phyloP scores from a whole-genome alignment of 768 basidiomycete species.

The Lactifluus echinatus region DNA sequence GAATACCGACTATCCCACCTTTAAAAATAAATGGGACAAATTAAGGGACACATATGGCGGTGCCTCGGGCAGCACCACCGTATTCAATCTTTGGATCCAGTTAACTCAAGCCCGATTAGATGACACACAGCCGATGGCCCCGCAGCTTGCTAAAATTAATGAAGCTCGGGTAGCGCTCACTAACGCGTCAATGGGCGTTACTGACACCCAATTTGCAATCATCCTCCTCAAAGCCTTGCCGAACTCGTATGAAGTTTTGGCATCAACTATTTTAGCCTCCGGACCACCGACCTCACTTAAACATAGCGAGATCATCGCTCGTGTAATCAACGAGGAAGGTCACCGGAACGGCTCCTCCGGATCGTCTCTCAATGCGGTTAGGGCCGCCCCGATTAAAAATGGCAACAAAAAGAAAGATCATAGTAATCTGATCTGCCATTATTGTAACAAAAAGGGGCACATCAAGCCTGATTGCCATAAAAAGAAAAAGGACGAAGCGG shows the following conservation, averaged over 20 bases:
- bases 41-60: no score
- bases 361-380: not conserved
- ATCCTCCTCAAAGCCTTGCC: not conserved
- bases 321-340: not conserved
- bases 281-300: not conserved
- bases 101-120: not conserved
- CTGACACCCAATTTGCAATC: not conserved
- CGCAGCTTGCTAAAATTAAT: not conserved
- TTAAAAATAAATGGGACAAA: no score
- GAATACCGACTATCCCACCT: not conserved
- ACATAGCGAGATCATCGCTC: not conserved
- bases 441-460: not conserved
- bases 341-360: not conserved
- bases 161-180: not conserved
- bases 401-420: no score
- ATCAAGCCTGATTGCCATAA: not conserved
- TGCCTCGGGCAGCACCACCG: not conserved
- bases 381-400: not conserved
- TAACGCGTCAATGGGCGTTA: not conserved
- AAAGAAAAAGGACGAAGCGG: not conserved
- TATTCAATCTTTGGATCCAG: not conserved
- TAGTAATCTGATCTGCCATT: not conserved
- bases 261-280: not conserved
- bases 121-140: not conserved
- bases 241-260: not conserved